Evolutionary conservation across 163 green algal genomes (phyloP), one percentile per base, ranked within the genome.

Genomic region (Coccomyxa subellipsoidea): DNA sequence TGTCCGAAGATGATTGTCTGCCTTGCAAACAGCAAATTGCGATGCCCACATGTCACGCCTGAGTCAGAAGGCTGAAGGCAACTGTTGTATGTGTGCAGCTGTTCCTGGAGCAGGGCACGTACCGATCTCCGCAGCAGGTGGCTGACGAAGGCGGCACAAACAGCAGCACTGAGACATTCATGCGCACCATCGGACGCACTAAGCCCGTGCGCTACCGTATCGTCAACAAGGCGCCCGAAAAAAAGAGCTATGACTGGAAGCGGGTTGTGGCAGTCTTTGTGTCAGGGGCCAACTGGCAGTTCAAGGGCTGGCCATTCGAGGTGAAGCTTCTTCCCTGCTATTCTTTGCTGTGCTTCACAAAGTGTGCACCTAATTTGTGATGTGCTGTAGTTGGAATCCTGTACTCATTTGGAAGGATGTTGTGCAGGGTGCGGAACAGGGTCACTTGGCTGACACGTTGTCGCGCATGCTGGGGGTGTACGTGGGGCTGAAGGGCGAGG

Each of bases 271-370:
- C 92, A 15, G 92, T 98, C 18, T 92, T 98, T 77, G 93, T 95
- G 70, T 87, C 92, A 79, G 95, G 95, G 66, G 94, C 93, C 85
- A 87, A 93, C 39, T 98, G 95, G 95, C 95, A 98, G 89, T 98
- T 98, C 90, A 97, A 96, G 83, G 89, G 90, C 32, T 97, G 88
- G 82, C 94, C 94, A 32, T 95, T 89, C 88, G 86, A 89, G 84
- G 87, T 87, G 66, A 40, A 72, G 69, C 79, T 71, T 29, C 72
- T 53, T 79, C 12, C 83, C 84, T 73, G 78, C n/a, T 69, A 77
- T 71, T 29, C 72, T 53, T 79, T 10, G 83, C 84, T 73, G 78
- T 83, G 75, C 18, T 59, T 75, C n/a, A 5, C 31, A 31, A 31
- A 31, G 69, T 37, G 23, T 35, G 54, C 47, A 37, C n/a, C 47